These are phyloP conservation scores for Entomortierella chlamydospora DNA, from an alignment of 192 early-diverging fungal genomes.

Conservation along the genomic window DNA sequence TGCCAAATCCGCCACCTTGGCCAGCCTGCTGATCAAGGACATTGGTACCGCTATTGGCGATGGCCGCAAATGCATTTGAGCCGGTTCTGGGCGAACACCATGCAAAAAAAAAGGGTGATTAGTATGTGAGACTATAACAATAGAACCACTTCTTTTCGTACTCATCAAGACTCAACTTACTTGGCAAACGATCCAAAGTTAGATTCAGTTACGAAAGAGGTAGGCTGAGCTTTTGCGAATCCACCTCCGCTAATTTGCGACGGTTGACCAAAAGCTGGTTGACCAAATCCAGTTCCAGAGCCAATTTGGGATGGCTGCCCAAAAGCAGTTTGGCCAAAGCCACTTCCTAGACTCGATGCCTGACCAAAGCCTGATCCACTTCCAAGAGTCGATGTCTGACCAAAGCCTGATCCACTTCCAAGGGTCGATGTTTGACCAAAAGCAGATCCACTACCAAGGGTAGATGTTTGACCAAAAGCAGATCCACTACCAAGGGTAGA, in stretches of 20 bases:
- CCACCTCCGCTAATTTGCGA: constrained; percentile 17
- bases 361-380: constrained; percentile 18
- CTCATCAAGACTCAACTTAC: constrained; percentile 6
- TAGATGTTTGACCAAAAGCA: constrained; percentile 6
- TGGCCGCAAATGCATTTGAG: constrained; percentile 43
- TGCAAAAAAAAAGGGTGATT: background rate
- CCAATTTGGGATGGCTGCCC: constrained; percentile 29
- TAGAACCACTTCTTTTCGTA: background rate
- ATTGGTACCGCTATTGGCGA: constrained; percentile 23
- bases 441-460: background rate
- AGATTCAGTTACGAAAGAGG: constrained; percentile 28
- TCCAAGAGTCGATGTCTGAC: constrained; percentile 26
- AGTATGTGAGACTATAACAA: background rate
- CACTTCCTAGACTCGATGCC: constrained; percentile 14
- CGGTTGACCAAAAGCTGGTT: constrained; percentile 32
- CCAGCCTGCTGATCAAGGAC: constrained; percentile 33
- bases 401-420: constrained; percentile 15
- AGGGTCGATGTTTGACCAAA: constrained; percentile 24
- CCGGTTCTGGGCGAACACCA: constrained; percentile 21
- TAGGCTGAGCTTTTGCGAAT: constrained; percentile 5
- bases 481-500: constrained; percentile 6
- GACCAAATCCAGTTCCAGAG: constrained; percentile 24
- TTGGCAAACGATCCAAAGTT: constrained; percentile 50
- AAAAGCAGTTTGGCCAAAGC: constrained; percentile 31
- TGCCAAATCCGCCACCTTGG: constrained; percentile 27